A percentile compares a stretch with the other conserved stretches of the same genome.
Evolutionary conservation across 805 yeast species (phyloP).

Genomic region (Candida xyloterini): DNA sequence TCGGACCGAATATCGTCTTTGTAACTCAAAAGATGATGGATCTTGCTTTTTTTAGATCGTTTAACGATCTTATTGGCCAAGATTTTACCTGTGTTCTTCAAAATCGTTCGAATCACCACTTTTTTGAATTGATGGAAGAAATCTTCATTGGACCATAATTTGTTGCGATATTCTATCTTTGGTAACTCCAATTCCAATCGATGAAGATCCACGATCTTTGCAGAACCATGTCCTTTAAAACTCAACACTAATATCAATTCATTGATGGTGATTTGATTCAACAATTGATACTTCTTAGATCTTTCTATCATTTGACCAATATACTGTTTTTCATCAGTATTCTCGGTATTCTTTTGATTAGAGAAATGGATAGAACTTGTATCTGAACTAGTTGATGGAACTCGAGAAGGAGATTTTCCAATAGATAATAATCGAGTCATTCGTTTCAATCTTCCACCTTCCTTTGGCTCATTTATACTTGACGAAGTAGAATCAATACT

Average conservation of each 20-base stretch:
- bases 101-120: constrained; percentile 51
- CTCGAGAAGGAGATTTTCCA: not conserved
- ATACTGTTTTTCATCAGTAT: constrained; percentile 31
- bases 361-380: constrained; percentile 8
- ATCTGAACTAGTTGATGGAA: not conserved
- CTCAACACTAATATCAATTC: constrained; percentile 52
- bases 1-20: constrained; percentile 4
- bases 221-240: constrained; percentile 72
- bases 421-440: constrained; percentile 11
- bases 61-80: constrained; percentile 65
- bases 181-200: constrained; percentile 69
- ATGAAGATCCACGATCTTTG: constrained; percentile 71
- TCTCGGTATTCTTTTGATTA: constrained; percentile 1
- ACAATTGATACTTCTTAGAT: constrained; percentile 41
- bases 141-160: constrained; percentile 73
- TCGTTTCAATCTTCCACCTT: constrained; percentile 7
- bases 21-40: constrained; percentile 9
- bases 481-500: constrained; percentile 11
- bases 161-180: constrained; percentile 51
- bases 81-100: constrained; percentile 72
- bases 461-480: not conserved
- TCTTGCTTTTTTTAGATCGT: constrained; percentile 1
- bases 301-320: constrained; percentile 41
- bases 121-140: constrained; percentile 59
- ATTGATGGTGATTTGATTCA: constrained; percentile 32